A percentile compares a stretch with the other conserved stretches of the same genome.
Conservation (phyloP, 805 yeast genomes). For the Sporopachydermia lactativora region DNA sequence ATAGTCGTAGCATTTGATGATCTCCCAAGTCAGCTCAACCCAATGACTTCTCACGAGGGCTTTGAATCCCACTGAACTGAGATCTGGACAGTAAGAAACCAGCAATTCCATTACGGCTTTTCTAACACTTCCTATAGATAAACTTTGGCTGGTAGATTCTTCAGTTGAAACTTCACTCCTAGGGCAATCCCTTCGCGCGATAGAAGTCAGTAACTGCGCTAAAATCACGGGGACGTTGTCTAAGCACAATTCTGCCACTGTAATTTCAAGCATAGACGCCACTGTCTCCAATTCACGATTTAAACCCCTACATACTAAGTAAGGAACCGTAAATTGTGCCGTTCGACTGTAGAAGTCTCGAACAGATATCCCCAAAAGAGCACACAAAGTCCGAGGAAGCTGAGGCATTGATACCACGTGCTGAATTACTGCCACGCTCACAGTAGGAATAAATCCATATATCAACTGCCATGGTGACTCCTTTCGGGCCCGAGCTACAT, state of each 20-base stretch:
- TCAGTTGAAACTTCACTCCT: neutral
- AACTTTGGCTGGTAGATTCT: neutral
- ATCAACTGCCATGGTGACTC: conserved; percentile 68
- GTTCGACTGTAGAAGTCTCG: conserved; percentile 55
- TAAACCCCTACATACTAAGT: conserved; percentile 28
- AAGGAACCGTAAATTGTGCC: conserved; percentile 61
- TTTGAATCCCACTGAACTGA: neutral
- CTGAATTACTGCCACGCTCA: conserved; percentile 50
- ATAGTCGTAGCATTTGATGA: neutral
- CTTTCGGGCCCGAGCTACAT: conserved; percentile 39
- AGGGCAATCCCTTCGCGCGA: too few species aligned
- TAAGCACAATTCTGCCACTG: neutral
- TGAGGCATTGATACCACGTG: conserved; percentile 33
- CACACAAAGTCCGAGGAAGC: conserved; percentile 45
- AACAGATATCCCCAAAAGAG: conserved; percentile 47
- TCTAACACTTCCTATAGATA: neutral
- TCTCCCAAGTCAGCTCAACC: neutral
- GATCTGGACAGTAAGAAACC: neutral
- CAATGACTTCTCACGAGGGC: neutral
- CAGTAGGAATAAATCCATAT: conserved; percentile 64
- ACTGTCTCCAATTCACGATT: neutral
- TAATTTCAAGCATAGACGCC: neutral
- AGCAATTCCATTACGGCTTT: neutral
- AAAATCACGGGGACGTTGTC: neutral
- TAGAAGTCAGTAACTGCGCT: neutral